Evolutionary conservation across 1,284 basidiomycete species (phyloP).

Genomic region (Leccinum subspadiceum): DNA sequence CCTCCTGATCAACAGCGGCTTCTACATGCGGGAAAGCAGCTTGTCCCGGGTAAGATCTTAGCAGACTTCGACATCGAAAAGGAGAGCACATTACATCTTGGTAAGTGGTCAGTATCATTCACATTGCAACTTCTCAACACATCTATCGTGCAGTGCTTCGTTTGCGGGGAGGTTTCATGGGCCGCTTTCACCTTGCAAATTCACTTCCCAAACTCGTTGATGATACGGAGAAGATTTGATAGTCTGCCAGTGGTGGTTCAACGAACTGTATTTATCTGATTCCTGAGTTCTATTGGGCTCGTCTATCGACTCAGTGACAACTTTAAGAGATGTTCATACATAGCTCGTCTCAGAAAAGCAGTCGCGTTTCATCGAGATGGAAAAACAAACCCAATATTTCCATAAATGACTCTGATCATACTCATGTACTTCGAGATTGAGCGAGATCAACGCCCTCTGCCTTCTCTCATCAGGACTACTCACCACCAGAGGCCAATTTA

Average conservation of each 20-base stretch:
- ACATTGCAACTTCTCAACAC: background rate
- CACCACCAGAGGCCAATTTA: no score
- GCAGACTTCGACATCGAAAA: background rate
- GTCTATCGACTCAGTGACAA: no score
- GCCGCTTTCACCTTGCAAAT: background rate
- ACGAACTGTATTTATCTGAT: background rate
- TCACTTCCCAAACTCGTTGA: background rate
- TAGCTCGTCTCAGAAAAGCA: no score
- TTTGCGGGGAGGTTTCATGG: background rate
- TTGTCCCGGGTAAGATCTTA: background rate
- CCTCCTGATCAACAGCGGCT: background rate
- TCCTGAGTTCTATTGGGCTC: background rate
- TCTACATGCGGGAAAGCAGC: background rate
- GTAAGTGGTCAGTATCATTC: background rate
- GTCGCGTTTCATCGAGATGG: no score
- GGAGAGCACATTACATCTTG: background rate
- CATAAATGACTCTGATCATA: no score
- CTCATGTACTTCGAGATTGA: no score
- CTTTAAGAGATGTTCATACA: no score
- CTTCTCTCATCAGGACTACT: no score
- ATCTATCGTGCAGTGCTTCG: background rate
- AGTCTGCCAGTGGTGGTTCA: background rate
- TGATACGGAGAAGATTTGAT: background rate
- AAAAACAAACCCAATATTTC: no score
- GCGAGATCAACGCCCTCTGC: no score